phyloP scores from a whole-genome alignment of 352 stramenopile species.

The Plasmopara halstedii region DNA sequence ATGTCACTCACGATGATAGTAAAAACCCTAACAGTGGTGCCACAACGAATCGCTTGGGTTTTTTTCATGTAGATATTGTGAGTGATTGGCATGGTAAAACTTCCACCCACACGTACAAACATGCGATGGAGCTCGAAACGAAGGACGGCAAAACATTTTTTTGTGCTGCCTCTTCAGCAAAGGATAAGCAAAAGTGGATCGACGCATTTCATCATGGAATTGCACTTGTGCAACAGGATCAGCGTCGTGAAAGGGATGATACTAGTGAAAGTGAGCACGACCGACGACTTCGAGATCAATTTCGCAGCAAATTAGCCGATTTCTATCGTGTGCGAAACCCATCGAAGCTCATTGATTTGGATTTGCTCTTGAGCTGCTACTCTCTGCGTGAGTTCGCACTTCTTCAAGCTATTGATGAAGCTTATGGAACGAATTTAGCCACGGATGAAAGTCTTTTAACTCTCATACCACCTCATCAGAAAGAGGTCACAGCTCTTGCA shows the following conservation, averaged over 20 bases:
- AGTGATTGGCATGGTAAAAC: conserved; percentile 71
- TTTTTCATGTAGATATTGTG: conserved; percentile 45
- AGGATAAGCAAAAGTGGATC: conserved; percentile 59
- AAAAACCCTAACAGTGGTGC: conserved; percentile 26
- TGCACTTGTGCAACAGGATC: conserved; percentile 16
- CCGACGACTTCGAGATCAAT: conserved; percentile 16
- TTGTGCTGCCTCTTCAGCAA: conserved; percentile 38
- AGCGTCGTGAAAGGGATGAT: conserved; percentile 2
- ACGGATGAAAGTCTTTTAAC: conserved; percentile 25
- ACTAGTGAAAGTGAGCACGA: conserved; percentile 10
- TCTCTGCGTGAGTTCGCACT: conserved; percentile 33
- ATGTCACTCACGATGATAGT: conserved; percentile 62
- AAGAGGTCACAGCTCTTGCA: conserved; percentile 22
- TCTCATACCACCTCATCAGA: conserved; percentile 23
- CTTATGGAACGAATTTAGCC: conserved; percentile 27
- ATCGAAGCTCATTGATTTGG: conserved; percentile 37
- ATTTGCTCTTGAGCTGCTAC: conserved; percentile 44
- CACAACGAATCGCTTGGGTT: conserved; percentile 15
- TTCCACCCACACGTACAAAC: conserved; percentile 33
- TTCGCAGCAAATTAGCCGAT: conserved; percentile 30
- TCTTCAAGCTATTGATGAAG: conserved; percentile 39
- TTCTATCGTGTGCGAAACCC: conserved; percentile 60
- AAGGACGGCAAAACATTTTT: conserved; percentile 66
- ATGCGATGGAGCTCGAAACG: conserved; percentile 67
- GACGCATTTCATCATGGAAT: conserved; percentile 51